These are phyloP conservation scores for Gossypium anomalum DNA, from an alignment of 345 rosid genomes.

Conservation along the genomic window DNA sequence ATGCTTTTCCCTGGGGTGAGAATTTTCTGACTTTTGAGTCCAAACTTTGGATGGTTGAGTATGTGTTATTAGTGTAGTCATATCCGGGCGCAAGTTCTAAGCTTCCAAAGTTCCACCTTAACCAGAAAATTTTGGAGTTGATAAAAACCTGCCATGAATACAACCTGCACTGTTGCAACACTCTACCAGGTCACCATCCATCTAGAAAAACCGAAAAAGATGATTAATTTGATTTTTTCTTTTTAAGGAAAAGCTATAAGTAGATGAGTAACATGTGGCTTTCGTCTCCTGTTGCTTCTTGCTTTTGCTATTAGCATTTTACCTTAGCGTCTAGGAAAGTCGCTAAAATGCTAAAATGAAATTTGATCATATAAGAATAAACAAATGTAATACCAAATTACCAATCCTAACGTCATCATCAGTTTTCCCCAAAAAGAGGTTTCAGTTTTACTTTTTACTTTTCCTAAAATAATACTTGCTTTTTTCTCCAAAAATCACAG, in stretches of 20 bases:
- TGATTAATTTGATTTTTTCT: neutral
- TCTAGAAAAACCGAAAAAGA: neutral
- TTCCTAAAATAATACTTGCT: neutral
- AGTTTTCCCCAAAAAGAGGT: neutral
- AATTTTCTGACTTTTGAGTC: conserved; percentile 14
- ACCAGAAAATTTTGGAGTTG: neutral
- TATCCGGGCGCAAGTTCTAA: neutral
- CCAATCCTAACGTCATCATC: neutral
- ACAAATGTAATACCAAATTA: neutral
- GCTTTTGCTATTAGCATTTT: neutral
- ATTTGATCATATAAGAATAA: neutral
- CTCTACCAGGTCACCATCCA: neutral
- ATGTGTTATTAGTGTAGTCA: neutral
- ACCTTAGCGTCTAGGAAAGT: neutral
- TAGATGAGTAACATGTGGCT: neutral
- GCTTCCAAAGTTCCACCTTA: neutral
- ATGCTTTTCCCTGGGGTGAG: conserved; percentile 99
- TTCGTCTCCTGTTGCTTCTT: neutral
- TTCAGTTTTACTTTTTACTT: neutral
- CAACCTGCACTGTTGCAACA: neutral
- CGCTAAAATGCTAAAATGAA: neutral
- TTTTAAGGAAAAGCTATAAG: neutral
- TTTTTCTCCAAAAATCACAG: neutral
- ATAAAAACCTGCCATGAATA: neutral
- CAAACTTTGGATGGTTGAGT: neutral